Evolutionary conservation across 805 yeast species (phyloP).

Genomic region (Candida oleophila): DNA sequence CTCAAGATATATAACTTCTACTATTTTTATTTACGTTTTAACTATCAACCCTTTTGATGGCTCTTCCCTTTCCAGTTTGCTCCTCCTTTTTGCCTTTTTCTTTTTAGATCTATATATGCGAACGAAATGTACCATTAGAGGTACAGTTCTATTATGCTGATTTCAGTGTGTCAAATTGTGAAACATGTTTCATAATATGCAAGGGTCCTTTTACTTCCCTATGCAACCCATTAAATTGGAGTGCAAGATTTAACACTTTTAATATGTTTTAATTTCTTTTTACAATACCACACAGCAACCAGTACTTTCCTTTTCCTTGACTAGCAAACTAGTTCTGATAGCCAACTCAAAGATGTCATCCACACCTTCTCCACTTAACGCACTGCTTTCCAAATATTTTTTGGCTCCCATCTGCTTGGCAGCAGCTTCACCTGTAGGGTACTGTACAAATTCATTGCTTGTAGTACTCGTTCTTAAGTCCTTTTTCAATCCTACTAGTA

Average conservation of each 20-base stretch:
- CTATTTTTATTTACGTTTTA: background rate
- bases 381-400: slow-evolving; percentile 81
- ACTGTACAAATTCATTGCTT: slow-evolving; percentile 48
- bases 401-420: slow-evolving; percentile 83
- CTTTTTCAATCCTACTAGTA: slow-evolving; percentile 81
- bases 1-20: no score
- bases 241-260: background rate
- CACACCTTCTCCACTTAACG: slow-evolving; percentile 91
- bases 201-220: background rate
- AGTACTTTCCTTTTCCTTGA: slow-evolving; percentile 23
- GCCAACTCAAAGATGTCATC: slow-evolving; percentile 93
- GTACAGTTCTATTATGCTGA: background rate
- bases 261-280: background rate
- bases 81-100: no score
- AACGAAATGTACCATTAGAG: background rate
- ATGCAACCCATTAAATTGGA: background rate
- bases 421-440: slow-evolving; percentile 61
- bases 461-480: slow-evolving; percentile 58
- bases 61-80: background rate
- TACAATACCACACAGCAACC: slow-evolving; percentile 36
- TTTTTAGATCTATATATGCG: background rate
- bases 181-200: background rate
- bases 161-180: background rate
- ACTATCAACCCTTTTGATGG: background rate
- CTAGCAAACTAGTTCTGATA: slow-evolving; percentile 73